Evolutionary conservation across 2,329 filamentous ascomycete species (phyloP), one percentile per base, ranked within the genome.

Genomic region (Seiridium unicorne): DNA sequence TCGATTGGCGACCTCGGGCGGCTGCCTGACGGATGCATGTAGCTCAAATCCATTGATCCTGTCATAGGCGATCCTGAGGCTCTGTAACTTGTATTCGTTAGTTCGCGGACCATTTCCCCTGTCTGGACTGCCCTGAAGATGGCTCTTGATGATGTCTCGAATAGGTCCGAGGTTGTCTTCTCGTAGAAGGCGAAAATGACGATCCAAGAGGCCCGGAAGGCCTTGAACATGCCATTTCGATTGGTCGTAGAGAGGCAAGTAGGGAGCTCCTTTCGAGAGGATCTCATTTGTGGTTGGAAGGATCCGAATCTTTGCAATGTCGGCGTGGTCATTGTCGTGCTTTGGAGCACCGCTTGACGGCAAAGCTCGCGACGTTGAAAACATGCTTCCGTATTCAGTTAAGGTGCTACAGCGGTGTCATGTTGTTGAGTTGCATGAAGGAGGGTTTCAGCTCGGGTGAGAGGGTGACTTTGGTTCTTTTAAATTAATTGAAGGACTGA

Each of bases 181-280:
- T 47, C 54, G 54, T 4, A 56, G 42, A 76, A 65, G 3, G 66
- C 65, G n/a, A 26, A 56, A 56, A n/a, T 56, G 54, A 10, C 54
- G 40, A 38, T 48, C 54, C 3, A 56, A 26, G 13, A 56, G 42
- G 46, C 54, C 54, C 26, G 9, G 42, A 9, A 56, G 26, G 9
- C 54, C 54, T 26, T 10, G 9, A 10, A 56, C 26, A 32, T 56
- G 54, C 44, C 42, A 56, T 1, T 32, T 26, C 6, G 54, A 56
- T n/a, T 40, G 44, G 31, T 56, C 54, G 34, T 56, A 56, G 3
- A 56, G n/a, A 2, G 54, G 54, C 8, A 47, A 10, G 36, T 56
- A 56, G 4, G 35, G n/a, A 5, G 11, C 8, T 18, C 42, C 35
- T 5, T 9, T 31, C 11, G 54, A 44, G 10, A 56, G 44, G 10